Evolutionary conservation across 257 asterid species (phyloP), one percentile per base, ranked within the genome.

Genomic region (Prunella vulgaris): DNA sequence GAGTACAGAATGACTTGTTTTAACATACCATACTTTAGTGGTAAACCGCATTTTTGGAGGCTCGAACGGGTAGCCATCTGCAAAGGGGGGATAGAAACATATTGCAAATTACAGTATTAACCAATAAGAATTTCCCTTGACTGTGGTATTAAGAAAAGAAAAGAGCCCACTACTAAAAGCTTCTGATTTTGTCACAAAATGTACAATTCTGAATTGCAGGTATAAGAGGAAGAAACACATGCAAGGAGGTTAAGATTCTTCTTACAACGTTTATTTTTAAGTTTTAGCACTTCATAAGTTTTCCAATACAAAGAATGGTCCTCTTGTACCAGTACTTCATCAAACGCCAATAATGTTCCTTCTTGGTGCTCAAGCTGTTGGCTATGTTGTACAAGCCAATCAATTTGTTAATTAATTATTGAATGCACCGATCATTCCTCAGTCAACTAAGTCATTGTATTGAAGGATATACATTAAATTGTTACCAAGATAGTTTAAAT

Each of bases 41-140:
- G 80, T 80, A 67, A 93, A 93, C 73, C 62, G 79, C 99, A 93
- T 93, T 75, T 85, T 90, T 37, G 99, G 99, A 66, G 99, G 99
- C 84, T 88, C 96, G 25, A 93, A 93, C 17, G 99, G 99, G 79
- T 93, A 93, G 28, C 96, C 96, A 80, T 83, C 99, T 93, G 96
- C 86, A 85, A 75, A 73, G 54, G 42, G 57, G 51, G 52, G 46
- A 14, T 53, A 20, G 18, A 27, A 68, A 17, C 13, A 53, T 7
- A 54, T 37, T 38, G 12, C 73, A 56, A 56, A 20, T 27, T 25
- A 17, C 28, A 52, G 53, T 48, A 28, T 20, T 22, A 33, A 33
- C 42, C 27, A 61, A 61, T 17, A 54, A 21, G 20, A 62, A 40
- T 10, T 21, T 30, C 57, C 56, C 68, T 5, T 25, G 74, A 60